These are phyloP conservation scores for Aquilaria yunnanensis DNA, from an alignment of 345 rosid genomes.

Conservation along the genomic window DNA sequence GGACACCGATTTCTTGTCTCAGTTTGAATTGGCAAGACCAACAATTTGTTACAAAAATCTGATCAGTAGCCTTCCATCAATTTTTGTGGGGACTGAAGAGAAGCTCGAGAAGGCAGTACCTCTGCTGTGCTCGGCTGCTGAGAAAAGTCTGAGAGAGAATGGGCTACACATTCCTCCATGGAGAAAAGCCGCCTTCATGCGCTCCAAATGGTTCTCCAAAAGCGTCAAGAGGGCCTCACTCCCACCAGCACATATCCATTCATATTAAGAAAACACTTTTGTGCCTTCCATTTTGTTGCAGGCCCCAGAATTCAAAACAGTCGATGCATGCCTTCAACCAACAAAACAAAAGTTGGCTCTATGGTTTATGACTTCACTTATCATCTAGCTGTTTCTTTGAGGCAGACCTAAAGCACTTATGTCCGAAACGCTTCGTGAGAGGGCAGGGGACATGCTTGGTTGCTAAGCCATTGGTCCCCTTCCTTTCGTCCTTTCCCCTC, in stretches of 20 bases:
- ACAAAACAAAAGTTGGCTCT: background rate
- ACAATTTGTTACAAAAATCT: constrained; percentile 32
- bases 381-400: too few species aligned
- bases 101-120: constrained; percentile 32
- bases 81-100: constrained; percentile 39
- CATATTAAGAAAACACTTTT: too few species aligned
- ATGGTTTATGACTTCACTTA: too few species aligned
- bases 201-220: constrained; percentile 44
- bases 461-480: too few species aligned
- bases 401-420: too few species aligned
- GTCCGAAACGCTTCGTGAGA: too few species aligned
- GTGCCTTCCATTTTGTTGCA: constrained; percentile 24
- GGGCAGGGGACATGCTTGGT: too few species aligned
- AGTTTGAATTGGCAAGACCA: constrained; percentile 47
- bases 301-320: background rate
- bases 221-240: constrained; percentile 30
- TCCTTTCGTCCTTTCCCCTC: too few species aligned
- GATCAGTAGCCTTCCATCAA: constrained; percentile 22
- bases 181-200: constrained; percentile 51
- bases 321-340: background rate
- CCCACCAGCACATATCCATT: constrained; percentile 15
- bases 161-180: constrained; percentile 45
- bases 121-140: constrained; percentile 38
- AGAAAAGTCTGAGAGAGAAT: constrained; percentile 33
- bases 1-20: constrained; percentile 48